Percentiles rank a stretch among this genome's conserved stretches.
These are phyloP conservation scores for Primulina tabacum DNA, from an alignment of 257 asterid genomes.

Conservation along the genomic window DNA sequence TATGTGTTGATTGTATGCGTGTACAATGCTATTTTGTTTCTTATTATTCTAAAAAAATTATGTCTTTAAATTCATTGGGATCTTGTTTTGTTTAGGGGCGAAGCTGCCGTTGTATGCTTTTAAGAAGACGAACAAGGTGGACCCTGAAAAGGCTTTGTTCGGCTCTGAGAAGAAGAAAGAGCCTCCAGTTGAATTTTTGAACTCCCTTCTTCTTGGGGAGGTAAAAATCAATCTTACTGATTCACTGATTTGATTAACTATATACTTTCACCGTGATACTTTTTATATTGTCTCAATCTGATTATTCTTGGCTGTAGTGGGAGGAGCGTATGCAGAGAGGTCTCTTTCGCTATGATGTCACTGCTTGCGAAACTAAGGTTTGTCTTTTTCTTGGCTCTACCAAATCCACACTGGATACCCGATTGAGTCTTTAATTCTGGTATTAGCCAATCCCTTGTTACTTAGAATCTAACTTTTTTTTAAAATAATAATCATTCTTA, in stretches of 20 bases:
- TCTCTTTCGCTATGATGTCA: constrained; percentile 95
- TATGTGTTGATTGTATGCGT: constrained; percentile 14
- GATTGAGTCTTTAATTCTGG: neutral
- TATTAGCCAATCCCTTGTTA: too few species aligned
- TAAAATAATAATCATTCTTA: constrained; percentile 18
- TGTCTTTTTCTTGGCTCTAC: constrained; percentile 2
- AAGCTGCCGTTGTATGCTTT: constrained; percentile 81
- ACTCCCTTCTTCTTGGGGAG: constrained; percentile 73
- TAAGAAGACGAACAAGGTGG: constrained; percentile 40
- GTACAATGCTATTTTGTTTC: neutral
- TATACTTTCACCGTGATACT: neutral
- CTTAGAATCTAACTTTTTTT: neutral
- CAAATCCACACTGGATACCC: neutral
- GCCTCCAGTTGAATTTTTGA: constrained; percentile 57
- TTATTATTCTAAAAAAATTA: neutral
- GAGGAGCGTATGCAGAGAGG: constrained; percentile 95
- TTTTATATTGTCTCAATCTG: constrained; percentile 25
- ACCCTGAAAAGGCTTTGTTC: constrained; percentile 32
- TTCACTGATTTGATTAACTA: neutral
- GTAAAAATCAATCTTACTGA: constrained; percentile 26
- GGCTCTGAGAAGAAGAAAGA: constrained; percentile 39
- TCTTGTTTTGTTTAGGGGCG: constrained; percentile 44
- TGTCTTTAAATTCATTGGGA: constrained; percentile 13
- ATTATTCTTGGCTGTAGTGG: constrained; percentile 58
- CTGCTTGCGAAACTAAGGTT: constrained; percentile 97